Evolutionary conservation across 1,284 basidiomycete species (phyloP).

Genomic region (Anthracocystis setariae): DNA sequence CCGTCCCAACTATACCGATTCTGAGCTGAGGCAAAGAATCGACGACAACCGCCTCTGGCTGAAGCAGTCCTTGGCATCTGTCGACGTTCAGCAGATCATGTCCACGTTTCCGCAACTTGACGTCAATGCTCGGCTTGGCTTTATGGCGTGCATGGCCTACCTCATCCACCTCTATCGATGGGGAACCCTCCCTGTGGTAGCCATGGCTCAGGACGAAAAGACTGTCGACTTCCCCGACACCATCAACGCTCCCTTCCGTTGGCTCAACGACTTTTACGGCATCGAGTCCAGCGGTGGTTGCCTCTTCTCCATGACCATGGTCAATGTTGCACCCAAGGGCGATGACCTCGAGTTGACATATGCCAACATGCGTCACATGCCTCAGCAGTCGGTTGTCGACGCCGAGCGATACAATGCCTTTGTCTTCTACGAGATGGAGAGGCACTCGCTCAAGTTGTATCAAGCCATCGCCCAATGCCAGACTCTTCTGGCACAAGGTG

Average conservation of each 20-base stretch:
- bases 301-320: constrained; percentile 46
- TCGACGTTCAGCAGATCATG: constrained; percentile 29
- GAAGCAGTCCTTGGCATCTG: constrained; percentile 10
- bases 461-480: constrained; percentile 38
- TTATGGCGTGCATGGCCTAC: constrained; percentile 43
- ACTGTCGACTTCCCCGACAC: constrained; percentile 24
- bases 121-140: constrained; percentile 35
- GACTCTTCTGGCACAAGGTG: constrained; percentile 15
- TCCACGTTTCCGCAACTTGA: constrained; percentile 17
- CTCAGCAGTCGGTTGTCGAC: constrained; percentile 24
- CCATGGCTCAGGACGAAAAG: constrained; percentile 49
- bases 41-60: constrained; percentile 44
- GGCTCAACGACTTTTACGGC: constrained; percentile 48
- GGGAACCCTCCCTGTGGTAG: constrained; percentile 44
- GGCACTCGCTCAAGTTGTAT: constrained; percentile 32
- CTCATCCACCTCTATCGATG: constrained; percentile 47
- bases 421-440: constrained; percentile 50
- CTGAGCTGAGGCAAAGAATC: constrained; percentile 30
- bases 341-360: constrained; percentile 30
- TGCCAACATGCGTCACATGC: constrained; percentile 52
- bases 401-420: constrained; percentile 47
- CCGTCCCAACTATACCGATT: constrained; percentile 38
- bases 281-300: constrained; percentile 46
- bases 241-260: constrained; percentile 30
- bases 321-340: constrained; percentile 25